Evolutionary conservation across 2,329 filamentous ascomycete genomes (phyloP), one percentile per base, ranked within the genome.

Genomic region (Dissoconium aciculare): DNA sequence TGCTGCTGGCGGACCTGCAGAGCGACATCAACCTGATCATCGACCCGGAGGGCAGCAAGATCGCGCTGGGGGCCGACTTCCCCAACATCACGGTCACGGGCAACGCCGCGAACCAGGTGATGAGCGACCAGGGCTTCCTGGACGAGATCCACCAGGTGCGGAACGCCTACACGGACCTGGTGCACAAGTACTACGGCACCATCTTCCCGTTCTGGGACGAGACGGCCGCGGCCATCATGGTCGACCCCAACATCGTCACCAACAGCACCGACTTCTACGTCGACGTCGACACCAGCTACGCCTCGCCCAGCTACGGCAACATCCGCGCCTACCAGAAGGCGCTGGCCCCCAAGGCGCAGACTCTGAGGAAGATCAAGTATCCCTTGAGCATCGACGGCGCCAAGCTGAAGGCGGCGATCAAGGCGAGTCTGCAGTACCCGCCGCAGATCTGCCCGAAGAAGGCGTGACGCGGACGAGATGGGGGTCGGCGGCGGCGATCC

Each of bases 21-120:
- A 50, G 38, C 26, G 45, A 62, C 38, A 62, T 65, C 43, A 68
- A 66, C 45, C 44, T 66, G 2, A 65, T 64, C 52, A 57, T 64
- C 24, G 63, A 67, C 31, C 62, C 63, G 1, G 63, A 67, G 44
- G 60, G 56, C 3, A 50, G 60, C 11, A 64, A 66, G 38, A 64
- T 66, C 29, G 60, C 60, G 0, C 41, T 68, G 11, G 63, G 56
- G 1, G 61, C 64, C 5, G 43, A 54, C 16, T 67, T 64, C 39
- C 58, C 59, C 5, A 57, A 56, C 23, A 65, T 50, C 35, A 47
- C 56, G 15, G 52, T 65, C 33, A 58, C 54, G 9, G 57, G 60
- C 3, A 63, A 64, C 35, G 58, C 55, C 25, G 61, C 61, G n/a
- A 65, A 64, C 43, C 56, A 62, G 39, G 52, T 62, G n/a, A 52